Evolutionary conservation across 257 asterid species (phyloP), one percentile per base, ranked within the genome.

Genomic region (Solanum pennellii): DNA sequence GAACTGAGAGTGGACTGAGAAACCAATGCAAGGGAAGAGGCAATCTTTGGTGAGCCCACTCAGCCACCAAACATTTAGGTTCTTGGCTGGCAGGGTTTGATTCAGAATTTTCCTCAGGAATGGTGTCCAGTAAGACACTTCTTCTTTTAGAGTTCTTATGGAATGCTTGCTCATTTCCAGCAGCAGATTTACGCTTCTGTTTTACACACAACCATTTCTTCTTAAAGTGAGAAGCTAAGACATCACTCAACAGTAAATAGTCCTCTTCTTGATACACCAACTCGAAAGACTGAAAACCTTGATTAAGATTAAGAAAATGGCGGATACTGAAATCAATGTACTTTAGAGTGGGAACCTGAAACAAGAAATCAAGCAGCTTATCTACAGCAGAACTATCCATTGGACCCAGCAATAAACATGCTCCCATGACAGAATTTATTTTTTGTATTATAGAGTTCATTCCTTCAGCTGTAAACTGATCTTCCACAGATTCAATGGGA

Each of bases 1-100:
- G 74, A 29, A 91, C 87, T 59, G 97, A 90, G 87, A 97, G 92
- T 80, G 99, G 93, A 92, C 99, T 97, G 47, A 97, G 97, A 92
- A 94, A 95, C 99, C 99, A 97, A 87, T 93, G 94, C 33, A 83
- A 85, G 49, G 99, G 99, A 91, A 97, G 97, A 90, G 97, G 99
- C 92, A 96, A 87, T 88, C 96, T 92, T 92, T 97, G 99, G 90
- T 87, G 88, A 59, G 98, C 98, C 99, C 99, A 96, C 90, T 94
- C 98, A 71, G 74, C 86, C 59, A 72, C 89, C 91, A 97, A 90
- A 85, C 96, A 90, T 82, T 91, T 91, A 29, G 91, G 83, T 83
- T 42, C 90, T 86, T 90, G 88, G 76, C 82, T 88, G 73, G 62
- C 62, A 27, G 20, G 12, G 15, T 49, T 85, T 80, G 90, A 88